A percentile compares a stretch with the other conserved stretches of the same genome.
These are phyloP conservation scores for Suillus discolor DNA, from an alignment of 768 basidiomycete genomes.

Conservation along the genomic window DNA sequence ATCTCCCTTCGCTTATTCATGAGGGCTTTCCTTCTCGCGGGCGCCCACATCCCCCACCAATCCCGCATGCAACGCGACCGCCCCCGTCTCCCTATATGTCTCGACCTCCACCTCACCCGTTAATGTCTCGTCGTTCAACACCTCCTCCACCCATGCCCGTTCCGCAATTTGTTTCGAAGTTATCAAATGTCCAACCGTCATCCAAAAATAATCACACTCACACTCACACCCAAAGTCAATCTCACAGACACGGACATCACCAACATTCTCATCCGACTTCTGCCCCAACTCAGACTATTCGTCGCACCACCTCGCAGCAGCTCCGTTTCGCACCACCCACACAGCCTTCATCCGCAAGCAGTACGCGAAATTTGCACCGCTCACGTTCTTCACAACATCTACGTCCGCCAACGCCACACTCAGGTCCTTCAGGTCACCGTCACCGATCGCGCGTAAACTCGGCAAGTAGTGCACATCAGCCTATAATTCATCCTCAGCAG, in stretches of 20 bases:
- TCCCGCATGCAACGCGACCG: conserved; percentile 20
- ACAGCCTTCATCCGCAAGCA: conserved; percentile 4
- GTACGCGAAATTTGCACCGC: conserved; percentile 9
- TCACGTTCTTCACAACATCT: background rate
- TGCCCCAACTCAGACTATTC: conserved; percentile 11
- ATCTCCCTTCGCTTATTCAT: conserved; percentile 16
- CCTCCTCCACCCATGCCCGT: conserved; percentile 10
- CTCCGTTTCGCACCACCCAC: conserved; percentile 5
- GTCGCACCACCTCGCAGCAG: conserved; percentile 14
- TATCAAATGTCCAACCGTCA: conserved; percentile 13
- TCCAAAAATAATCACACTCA: conserved; percentile 9
- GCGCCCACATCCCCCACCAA: background rate
- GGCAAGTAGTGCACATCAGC: conserved; percentile 14
- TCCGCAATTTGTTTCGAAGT: conserved; percentile 11
- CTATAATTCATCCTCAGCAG: conserved; percentile 7
- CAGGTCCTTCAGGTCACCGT: conserved; percentile 13
- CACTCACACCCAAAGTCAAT: conserved; percentile 8
- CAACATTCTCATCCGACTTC: conserved; percentile 32
- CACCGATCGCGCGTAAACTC: conserved; percentile 26
- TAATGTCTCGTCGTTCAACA: background rate
- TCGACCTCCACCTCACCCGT: background rate
- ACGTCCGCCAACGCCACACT: background rate
- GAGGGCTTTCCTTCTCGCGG: background rate
- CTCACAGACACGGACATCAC: conserved; percentile 18
- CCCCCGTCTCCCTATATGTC: conserved; percentile 1